Conservation (phyloP, 495 filamentous ascomycete species). For the Aspergillus wentii region DNA sequence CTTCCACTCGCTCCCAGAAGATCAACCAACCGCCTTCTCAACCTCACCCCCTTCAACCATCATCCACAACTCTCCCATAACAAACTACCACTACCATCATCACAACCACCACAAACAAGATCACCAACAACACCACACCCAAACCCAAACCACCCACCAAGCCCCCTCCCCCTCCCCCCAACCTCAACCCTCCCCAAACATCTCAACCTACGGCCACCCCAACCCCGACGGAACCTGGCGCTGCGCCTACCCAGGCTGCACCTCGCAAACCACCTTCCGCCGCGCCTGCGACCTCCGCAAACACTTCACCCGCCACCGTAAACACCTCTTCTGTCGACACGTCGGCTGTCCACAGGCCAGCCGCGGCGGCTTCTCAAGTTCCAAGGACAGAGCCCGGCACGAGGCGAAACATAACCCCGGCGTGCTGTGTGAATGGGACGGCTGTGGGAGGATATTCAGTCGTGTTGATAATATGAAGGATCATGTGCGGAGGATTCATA, state of each 20-base stretch:
- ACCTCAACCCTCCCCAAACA: conserved; percentile 5
- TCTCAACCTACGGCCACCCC: conserved; percentile 24
- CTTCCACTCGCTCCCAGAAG: too few relatives aligned
- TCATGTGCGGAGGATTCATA: conserved; percentile 48
- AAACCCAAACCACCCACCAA: too few relatives aligned
- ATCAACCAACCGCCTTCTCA: too few relatives aligned
- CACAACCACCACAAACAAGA: neutral
- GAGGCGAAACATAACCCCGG: conserved; percentile 61
- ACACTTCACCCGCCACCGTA: conserved; percentile 59
- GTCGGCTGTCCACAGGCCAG: conserved; percentile 53
- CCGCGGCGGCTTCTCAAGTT: conserved; percentile 57
- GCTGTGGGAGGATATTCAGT: conserved; percentile 56
- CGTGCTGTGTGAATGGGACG: conserved; percentile 53
- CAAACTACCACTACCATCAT: neutral
- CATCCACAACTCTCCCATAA: neutral
- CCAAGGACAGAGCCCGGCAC: conserved; percentile 58
- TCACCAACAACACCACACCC: neutral
- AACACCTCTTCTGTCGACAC: conserved; percentile 58
- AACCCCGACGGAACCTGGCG: conserved; percentile 40
- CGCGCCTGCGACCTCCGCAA: conserved; percentile 62
- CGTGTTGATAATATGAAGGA: conserved; percentile 63
- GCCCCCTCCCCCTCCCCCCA: too few relatives aligned
- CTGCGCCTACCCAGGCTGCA: conserved; percentile 54
- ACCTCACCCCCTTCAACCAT: neutral
- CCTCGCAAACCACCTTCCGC: conserved; percentile 50